These are phyloP conservation scores for Metarhizium rileyi DNA, from an alignment of 2,329 filamentous ascomycete species.

Conservation along the genomic window DNA sequence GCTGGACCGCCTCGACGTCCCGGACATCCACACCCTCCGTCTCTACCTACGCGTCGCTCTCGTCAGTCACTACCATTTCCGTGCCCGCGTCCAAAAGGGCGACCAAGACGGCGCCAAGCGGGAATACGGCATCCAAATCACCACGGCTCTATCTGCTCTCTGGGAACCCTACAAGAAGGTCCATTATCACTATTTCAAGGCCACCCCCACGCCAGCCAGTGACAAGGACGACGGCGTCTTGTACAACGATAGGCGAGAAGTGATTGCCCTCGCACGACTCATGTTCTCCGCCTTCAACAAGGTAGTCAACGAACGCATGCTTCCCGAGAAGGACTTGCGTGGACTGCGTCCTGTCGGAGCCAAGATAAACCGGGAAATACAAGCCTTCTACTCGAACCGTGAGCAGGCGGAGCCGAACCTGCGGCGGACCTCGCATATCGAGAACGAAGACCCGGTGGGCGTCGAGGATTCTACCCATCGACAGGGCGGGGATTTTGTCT, in stretches of 20 bases:
- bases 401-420: slow-evolving; percentile 24
- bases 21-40: slow-evolving; percentile 42
- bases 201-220: slow-evolving; percentile 12
- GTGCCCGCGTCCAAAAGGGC: slow-evolving; percentile 19
- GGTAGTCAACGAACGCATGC: slow-evolving; percentile 30
- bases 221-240: slow-evolving; percentile 15
- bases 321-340: slow-evolving; percentile 22
- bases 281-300: slow-evolving; percentile 37
- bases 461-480: slow-evolving; percentile 6
- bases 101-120: slow-evolving; percentile 26
- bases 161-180: slow-evolving; percentile 37
- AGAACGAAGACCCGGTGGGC: slow-evolving; percentile 6
- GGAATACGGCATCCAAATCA: slow-evolving; percentile 40
- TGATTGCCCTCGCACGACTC: slow-evolving; percentile 33
- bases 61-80: slow-evolving; percentile 32
- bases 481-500: slow-evolving; percentile 18
- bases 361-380: slow-evolving; percentile 28
- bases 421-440: slow-evolving; percentile 7
- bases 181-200: slow-evolving; percentile 26
- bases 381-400: slow-evolving; percentile 24
- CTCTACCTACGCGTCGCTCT: slow-evolving; percentile 49
- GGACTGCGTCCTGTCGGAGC: slow-evolving; percentile 23
- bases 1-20: slow-evolving; percentile 28
- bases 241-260: slow-evolving; percentile 29
- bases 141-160: slow-evolving; percentile 38